These are phyloP conservation scores for Volvariella volvacea DNA, from an alignment of 1,284 basidiomycete species.

Conservation along the genomic window DNA sequence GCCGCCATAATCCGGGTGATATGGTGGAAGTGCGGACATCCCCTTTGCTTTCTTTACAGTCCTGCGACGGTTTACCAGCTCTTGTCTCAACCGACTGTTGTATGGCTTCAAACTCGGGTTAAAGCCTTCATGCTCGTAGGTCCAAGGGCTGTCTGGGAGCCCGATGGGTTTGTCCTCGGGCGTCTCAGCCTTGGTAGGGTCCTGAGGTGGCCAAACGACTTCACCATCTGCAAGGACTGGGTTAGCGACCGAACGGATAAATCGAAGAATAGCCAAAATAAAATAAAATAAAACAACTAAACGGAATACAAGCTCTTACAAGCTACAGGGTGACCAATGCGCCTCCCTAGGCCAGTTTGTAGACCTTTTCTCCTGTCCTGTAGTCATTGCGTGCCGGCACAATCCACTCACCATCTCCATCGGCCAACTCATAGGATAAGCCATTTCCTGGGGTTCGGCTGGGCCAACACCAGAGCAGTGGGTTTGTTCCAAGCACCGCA, in stretches of 20 bases:
- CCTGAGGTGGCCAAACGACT: slow-evolving; percentile 51
- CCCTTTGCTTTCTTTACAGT: slow-evolving; percentile 17
- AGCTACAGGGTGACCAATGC: too few relatives aligned
- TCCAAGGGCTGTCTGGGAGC: slow-evolving; percentile 70
- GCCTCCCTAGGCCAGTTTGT: not conserved
- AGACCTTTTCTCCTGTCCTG: not conserved
- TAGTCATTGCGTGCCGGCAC: slow-evolving; percentile 27
- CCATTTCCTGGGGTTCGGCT: slow-evolving; percentile 64
- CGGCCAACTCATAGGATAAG: slow-evolving; percentile 66
- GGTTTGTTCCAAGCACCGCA: slow-evolving; percentile 71
- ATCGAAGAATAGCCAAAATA: too few relatives aligned
- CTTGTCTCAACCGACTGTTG: slow-evolving; percentile 32
- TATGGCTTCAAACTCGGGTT: slow-evolving; percentile 71
- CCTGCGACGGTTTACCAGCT: slow-evolving; percentile 14
- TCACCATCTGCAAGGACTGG: slow-evolving; percentile 3
- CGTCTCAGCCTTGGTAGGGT: slow-evolving; percentile 39
- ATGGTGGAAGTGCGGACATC: slow-evolving; percentile 55
- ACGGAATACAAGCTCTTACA: too few relatives aligned
- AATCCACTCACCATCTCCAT: slow-evolving; percentile 75
- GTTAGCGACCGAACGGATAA: too few relatives aligned
- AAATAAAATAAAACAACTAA: too few relatives aligned
- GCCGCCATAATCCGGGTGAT: slow-evolving; percentile 63
- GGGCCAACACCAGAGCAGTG: slow-evolving; percentile 82
- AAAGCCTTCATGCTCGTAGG: slow-evolving; percentile 68
- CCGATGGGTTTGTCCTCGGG: slow-evolving; percentile 32